phyloP scores from a whole-genome alignment of 1,139 yeast genomes.

The Pichia kudriavzevii region DNA sequence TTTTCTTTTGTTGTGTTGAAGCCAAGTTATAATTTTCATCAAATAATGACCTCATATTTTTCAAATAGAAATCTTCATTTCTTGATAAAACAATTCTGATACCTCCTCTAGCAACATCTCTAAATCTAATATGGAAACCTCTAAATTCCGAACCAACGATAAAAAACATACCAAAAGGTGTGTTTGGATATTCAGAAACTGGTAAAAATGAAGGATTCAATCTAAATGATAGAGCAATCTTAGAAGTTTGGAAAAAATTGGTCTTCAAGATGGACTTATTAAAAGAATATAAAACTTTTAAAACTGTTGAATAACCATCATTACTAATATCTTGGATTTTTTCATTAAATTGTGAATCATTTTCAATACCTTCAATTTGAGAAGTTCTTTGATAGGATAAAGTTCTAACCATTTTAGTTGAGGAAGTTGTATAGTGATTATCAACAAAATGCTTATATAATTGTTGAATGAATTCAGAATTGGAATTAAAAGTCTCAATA shows the following conservation, averaged over 20 bases:
- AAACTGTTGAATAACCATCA: slow-evolving; percentile 69
- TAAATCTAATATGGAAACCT: slow-evolving; percentile 94
- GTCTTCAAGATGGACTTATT: slow-evolving; percentile 87
- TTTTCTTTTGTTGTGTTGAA: slow-evolving; percentile 91
- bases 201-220: slow-evolving; percentile 85
- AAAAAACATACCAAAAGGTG: slow-evolving; percentile 90
- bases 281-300: slow-evolving; percentile 76
- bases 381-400: slow-evolving; percentile 83
- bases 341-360: slow-evolving; percentile 67
- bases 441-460: slow-evolving; percentile 91
- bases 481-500: slow-evolving; percentile 63
- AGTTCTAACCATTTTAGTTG: slow-evolving; percentile 60
- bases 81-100: slow-evolving; percentile 90
- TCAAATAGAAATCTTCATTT: slow-evolving; percentile 76
- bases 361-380: slow-evolving; percentile 66
- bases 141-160: slow-evolving; percentile 95
- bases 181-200: slow-evolving; percentile 77
- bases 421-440: slow-evolving; percentile 70
- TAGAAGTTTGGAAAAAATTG: slow-evolving; percentile 87
- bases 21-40: slow-evolving; percentile 97
- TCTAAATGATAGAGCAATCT: slow-evolving; percentile 91
- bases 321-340: slow-evolving; percentile 70
- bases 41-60: slow-evolving; percentile 80
- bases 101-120: slow-evolving; percentile 98
- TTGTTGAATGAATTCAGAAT: slow-evolving; percentile 69